Evolutionary conservation across 169 alveolate species (phyloP).

Genomic region (Neospora caninum): DNA sequence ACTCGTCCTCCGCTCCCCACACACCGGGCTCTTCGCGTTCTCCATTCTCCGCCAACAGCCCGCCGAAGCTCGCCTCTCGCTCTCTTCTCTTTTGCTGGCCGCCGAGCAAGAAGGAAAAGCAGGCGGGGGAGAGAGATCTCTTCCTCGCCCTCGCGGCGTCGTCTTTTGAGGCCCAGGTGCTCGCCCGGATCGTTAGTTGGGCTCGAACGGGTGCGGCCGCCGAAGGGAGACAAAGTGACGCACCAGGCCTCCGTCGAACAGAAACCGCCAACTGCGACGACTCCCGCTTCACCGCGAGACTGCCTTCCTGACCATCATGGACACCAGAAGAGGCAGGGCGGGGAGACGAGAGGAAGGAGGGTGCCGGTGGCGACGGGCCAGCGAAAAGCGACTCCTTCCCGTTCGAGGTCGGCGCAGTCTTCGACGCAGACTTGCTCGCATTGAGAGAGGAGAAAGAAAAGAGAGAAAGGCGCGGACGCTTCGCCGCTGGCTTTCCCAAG

Average conservation of each 20-base stretch:
- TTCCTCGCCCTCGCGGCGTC: background rate
- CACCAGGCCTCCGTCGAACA: background rate
- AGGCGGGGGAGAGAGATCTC: background rate
- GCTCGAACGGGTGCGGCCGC: background rate
- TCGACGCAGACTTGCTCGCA: background rate
- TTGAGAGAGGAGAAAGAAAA: background rate
- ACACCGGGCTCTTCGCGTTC: background rate
- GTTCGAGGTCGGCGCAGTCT: background rate
- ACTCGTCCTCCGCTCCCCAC: background rate
- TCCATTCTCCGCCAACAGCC: background rate
- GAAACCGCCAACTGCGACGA: background rate
- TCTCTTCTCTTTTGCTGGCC: background rate
- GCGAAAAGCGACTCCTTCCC: background rate
- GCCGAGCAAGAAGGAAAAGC: background rate
- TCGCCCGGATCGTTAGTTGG: background rate
- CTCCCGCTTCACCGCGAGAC: too few species aligned
- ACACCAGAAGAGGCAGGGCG: background rate
- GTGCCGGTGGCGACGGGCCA: background rate
- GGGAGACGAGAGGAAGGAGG: background rate
- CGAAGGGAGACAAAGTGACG: background rate
- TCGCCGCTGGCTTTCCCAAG: too few species aligned
- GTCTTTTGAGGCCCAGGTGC: background rate
- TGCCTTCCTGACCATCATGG: background rate
- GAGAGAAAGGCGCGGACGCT: background rate
- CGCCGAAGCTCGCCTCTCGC: background rate